Base-by-base conservation (phyloP, 2,329 filamentous ascomycete species). In the Fusarium sp. region DNA sequence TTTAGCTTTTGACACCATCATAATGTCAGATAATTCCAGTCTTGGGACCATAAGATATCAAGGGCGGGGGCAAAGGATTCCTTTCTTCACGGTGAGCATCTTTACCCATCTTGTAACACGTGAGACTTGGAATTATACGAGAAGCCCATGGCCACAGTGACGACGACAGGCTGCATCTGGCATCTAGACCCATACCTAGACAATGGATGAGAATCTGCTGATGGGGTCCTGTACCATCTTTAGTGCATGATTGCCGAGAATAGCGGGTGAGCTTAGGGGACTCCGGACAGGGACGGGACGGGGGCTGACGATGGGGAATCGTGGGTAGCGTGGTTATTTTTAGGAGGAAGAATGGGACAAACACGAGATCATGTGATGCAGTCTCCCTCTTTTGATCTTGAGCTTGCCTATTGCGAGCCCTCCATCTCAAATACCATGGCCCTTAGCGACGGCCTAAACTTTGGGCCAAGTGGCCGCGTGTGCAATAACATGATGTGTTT, bases 361-460 rank as follows among this genome's bases (percentile, higher is more conserved):
- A 77, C 75, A 76, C 75, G 75, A 76, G 75, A 70, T 76, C 75
- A 76, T 65, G 75, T 76, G 75, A 70, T 43, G 11, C 22, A 15
- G 24, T 52, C 50, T 56, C 50, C 40, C 46, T 49, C 49, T 34
- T 57, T 44, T 57, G 42, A 43, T 58, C 33, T 61, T 55, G 28
- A 21, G 36, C 59, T 62, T 51, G 50, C 54, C 45, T 47, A 47
- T 62, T 67, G 28, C 33, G 44, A 62, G 62, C 47, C 57, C 51
- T 52, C 45, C 59, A 38, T 47, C 33, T 24, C 21, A 17, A 46
- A 26, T 31, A 19, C 21, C 39, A 46, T 45, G 42, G 33, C 49
- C 58, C 28, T 45, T 31, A 31, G 47, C 11, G 52, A 63, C 47
- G n/a, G 19, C 34, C 21, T 40, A 53, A 65, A 55, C 34, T 45